Evolutionary conservation across 139 green algal genomes (phyloP), one percentile per base, ranked within the genome.

Genomic region (Chlamydomonas eustigma): DNA sequence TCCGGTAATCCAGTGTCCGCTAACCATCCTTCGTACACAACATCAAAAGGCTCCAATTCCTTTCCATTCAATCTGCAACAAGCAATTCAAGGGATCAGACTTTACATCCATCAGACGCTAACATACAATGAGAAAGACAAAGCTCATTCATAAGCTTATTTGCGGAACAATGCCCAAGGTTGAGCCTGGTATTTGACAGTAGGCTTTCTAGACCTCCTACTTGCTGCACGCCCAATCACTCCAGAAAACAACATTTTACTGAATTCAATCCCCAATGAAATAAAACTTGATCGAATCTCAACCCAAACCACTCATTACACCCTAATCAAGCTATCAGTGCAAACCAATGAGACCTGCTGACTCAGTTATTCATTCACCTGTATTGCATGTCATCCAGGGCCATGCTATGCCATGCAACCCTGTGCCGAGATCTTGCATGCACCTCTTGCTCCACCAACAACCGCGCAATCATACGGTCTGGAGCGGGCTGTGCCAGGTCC

Each of bases 391-490:
- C 71, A 67, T 76, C 44, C 3, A 76, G 44, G 4, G 25, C 4
- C 37, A 76, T 64, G 71, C 50, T 39, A 38, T 37, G 50, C 71
- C 71, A 50, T 31, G 22, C 31, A 39, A 66, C 58, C 25, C 37
- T 22, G 24, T 8, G 71, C 36, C 52, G 33, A 2, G 33, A 6
- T 6, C 71, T 39, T 35, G 37, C 71, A 3, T 64, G 36, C 28
- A 76, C 37, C 44, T 77, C 72, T 35, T 77, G 72, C 51, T 71
- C 72, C 24, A 77, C 51, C 8, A 77, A 37, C 72, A 77, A 36
- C 50, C 35, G 72, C 33, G 52, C 35, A 18, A 77, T 69, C 1
- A 58, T 51, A 1, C 72, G 51, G 51, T 77, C 72, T 2, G 51
- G 50, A 30, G 25, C 25, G n/a, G 33, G 2, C 6, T 25, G n/a